These are phyloP conservation scores for Coffea canephora DNA, from an alignment of 257 asterid species.

Conservation along the genomic window DNA sequence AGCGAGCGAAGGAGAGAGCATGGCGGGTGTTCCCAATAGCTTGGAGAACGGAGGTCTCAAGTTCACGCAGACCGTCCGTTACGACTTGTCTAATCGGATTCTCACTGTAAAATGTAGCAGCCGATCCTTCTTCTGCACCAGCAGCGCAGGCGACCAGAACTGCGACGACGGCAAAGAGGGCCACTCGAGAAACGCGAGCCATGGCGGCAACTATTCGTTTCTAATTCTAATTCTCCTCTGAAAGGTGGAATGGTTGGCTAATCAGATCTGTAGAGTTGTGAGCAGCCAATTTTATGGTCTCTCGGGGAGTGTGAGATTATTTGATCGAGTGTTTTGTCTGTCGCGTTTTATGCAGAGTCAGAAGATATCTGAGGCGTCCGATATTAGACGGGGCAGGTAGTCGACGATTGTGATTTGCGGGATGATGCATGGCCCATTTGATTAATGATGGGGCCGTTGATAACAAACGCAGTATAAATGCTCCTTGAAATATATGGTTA, in stretches of 20 bases:
- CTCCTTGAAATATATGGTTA: no score
- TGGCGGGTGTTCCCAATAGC: constrained; percentile 63
- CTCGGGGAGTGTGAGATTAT: neutral
- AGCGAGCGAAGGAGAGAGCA: constrained; percentile 80
- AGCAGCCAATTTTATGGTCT: no score
- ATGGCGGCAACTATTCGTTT: constrained; percentile 13
- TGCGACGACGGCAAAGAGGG: constrained; percentile 27
- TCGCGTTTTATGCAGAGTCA: neutral
- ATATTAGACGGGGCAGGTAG: neutral
- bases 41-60: constrained; percentile 51
- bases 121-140: constrained; percentile 35
- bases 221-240: no score
- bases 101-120: constrained; percentile 32
- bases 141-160: constrained; percentile 38
- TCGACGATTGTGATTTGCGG: constrained; percentile 10
- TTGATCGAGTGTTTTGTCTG: neutral
- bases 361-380: constrained; percentile 10
- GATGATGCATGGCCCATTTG: neutral
- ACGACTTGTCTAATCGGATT: constrained; percentile 94
- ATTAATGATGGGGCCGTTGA: neutral
- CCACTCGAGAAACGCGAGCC: constrained; percentile 45
- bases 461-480: no score
- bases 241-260: neutral
- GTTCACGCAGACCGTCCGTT: constrained; percentile 55
- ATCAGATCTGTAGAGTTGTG: neutral